Conservation (phyloP, 2,329 filamentous ascomycete species). For the Cladophialophora immunda region DNA sequence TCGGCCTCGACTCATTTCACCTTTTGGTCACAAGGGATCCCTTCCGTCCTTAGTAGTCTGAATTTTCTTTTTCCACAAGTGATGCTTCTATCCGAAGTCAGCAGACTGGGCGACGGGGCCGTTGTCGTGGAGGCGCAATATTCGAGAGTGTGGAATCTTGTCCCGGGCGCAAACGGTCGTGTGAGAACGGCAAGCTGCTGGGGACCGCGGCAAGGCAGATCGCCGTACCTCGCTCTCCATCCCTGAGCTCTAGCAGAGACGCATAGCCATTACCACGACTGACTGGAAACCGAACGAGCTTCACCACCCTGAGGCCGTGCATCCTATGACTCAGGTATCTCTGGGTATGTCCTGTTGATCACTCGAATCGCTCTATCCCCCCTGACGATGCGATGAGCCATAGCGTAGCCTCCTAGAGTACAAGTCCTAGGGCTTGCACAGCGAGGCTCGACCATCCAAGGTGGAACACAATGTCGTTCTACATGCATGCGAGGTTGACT, state of each 20-base stretch:
- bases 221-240: neutral
- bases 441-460: neutral
- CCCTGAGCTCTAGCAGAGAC: too few species aligned
- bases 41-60: neutral
- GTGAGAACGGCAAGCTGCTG: neutral
- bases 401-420: neutral
- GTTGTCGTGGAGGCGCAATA: neutral
- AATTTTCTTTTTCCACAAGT: slow-evolving; percentile 3
- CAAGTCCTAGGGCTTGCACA: neutral
- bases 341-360: neutral
- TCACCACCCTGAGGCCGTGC: neutral
- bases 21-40: neutral
- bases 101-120: neutral
- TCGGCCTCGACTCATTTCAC: neutral
- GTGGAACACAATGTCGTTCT: neutral
- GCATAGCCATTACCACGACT: neutral
- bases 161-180: neutral
- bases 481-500: neutral
- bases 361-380: neutral
- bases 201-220: slow-evolving; percentile 1
- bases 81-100: neutral
- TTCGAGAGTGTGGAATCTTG: neutral
- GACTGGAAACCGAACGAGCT: neutral
- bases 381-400: neutral
- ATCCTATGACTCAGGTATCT: neutral